Base-by-base conservation (phyloP, 495 filamentous ascomycete species). In the Polyplosphaeria fusca region DNA sequence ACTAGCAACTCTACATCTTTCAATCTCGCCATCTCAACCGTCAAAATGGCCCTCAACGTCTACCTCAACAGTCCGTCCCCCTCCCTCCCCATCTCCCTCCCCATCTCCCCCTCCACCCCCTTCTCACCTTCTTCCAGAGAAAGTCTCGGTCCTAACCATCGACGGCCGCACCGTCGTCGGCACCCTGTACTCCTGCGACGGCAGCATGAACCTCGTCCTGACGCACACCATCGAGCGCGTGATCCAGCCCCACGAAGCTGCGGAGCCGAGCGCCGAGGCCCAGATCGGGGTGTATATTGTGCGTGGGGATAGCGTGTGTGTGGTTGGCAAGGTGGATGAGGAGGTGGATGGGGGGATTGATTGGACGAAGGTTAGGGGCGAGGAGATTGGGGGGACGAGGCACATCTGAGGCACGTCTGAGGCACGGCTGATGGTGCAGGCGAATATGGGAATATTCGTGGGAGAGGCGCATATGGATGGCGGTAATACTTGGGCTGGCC, bases 301-400 rank as follows among this genome's bases (percentile, higher is more conserved):
- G 48, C 83, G 94, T 57, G 93, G 93, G 16, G 94, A 97, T 63
- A 96, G 91, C 68, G 93, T 98, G 46, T 90, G 86, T n/a, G 72
- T 93, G 14, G 89, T 90, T 38, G 93, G 93, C 4, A 77, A 93
- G 41, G 83, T 98, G 14, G 89, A 97, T 71, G 92, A 95, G 69
- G 79, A 86, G 57, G 76, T 96, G 40, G 93, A 97, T 71, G 76
- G 71, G 3, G 87, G 84, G 52, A 96, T 98, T 60, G 84, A 96
- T 71, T 98, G 93, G 93, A 73, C 77, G 18, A 83, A 89, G 70
- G 94, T 98, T 18, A 85, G 85, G 69, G 93, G 92, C 4, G 83
- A 85, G 48, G 86, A 87, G 35, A 86, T 97, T 62, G 86, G 87
- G 47, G 82, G 82, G 27, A 89, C 91, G 63, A 95, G 93, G 68